phyloP scores from a whole-genome alignment of 257 asterid genomes.

The Voacanga thouarsii region DNA sequence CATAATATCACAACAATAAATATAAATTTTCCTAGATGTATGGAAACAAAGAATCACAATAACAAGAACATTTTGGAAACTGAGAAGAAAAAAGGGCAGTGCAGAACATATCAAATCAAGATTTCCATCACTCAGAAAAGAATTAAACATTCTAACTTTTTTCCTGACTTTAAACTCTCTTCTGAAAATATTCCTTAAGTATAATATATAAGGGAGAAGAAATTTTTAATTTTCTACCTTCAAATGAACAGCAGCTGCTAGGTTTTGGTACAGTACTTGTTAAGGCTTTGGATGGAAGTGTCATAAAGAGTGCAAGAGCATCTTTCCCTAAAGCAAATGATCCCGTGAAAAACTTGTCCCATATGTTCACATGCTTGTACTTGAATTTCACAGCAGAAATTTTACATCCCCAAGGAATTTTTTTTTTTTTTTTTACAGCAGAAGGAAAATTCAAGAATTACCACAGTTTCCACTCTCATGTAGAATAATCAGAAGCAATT shows the following conservation, averaged over 20 bases:
- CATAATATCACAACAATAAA: too few species aligned
- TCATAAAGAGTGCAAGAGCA: background rate
- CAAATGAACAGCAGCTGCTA: background rate
- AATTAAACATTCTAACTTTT: background rate
- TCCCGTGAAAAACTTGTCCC: constrained; percentile 8
- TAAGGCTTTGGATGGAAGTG: background rate
- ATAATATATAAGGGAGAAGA: background rate
- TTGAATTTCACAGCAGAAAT: background rate
- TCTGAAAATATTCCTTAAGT: background rate
- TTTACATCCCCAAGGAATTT: too few species aligned
- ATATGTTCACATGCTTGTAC: constrained; percentile 13
- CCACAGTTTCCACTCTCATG: background rate
- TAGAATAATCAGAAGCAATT: background rate
- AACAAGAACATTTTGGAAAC: constrained; percentile 6
- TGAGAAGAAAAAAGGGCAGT: background rate
- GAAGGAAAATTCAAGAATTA: background rate
- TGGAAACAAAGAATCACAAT: constrained; percentile 6
- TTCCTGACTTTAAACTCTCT: background rate
- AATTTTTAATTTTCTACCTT: background rate
- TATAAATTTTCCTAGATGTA: background rate
- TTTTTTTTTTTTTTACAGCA: background rate
- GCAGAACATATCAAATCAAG: constrained; percentile 2
- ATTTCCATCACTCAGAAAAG: background rate
- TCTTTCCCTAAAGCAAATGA: constrained; percentile 5
- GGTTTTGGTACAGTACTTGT: background rate